Percentiles rank a stretch among this genome's conserved stretches.
Evolutionary conservation across 345 rosid genomes (phyloP).

Genomic region (rapeseed (Brassica napus)): DNA sequence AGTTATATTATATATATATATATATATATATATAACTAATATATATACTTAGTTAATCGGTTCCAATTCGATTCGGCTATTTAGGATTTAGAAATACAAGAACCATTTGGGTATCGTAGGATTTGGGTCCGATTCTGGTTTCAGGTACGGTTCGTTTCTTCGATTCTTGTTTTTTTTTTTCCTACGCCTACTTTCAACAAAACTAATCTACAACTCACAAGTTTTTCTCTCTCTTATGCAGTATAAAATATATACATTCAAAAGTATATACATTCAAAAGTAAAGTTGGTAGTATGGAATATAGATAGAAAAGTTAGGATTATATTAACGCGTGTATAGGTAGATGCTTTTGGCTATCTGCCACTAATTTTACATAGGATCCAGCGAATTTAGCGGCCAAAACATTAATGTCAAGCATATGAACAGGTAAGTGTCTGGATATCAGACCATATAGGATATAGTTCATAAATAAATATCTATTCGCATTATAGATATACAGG

Average conservation of each 20-base stretch:
- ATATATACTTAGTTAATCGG: too few relatives aligned
- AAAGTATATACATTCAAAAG: too few relatives aligned
- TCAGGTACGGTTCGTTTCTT: too few relatives aligned
- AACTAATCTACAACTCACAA: background rate
- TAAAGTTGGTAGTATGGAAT: background rate
- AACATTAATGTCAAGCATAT: slow-evolving; percentile 14
- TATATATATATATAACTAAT: too few relatives aligned
- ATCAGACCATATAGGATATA: background rate
- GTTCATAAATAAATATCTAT: background rate
- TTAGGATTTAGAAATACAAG: too few relatives aligned
- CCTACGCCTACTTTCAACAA: background rate
- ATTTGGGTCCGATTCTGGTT: too few relatives aligned
- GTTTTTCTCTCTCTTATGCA: background rate
- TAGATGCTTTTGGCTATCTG: slow-evolving; percentile 15
- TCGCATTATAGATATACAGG: background rate
- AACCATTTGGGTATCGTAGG: too few relatives aligned
- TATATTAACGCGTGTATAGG: background rate
- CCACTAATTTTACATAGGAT: slow-evolving; percentile 36
- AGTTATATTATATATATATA: too few relatives aligned
- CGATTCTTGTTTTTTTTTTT: too few relatives aligned
- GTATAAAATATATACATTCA: too few relatives aligned
- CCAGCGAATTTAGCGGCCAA: slow-evolving; percentile 23
- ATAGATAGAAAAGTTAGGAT: background rate
- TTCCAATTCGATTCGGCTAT: too few relatives aligned
- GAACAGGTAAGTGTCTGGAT: slow-evolving; percentile 4